Evolutionary conservation across 768 basidiomycete genomes (phyloP).

Genomic region (Mycena leptocephala): DNA sequence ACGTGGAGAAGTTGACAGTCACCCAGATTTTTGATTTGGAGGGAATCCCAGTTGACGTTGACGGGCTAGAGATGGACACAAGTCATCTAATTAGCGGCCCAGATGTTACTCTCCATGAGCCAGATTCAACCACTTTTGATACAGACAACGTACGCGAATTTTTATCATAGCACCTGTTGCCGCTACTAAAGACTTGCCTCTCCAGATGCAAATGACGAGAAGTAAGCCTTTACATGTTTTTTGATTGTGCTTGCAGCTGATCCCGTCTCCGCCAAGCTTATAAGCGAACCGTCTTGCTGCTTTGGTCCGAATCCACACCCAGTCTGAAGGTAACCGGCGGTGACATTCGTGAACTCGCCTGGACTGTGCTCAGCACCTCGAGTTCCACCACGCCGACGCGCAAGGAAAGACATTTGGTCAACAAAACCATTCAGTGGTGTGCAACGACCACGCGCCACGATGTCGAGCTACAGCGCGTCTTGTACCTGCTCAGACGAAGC

Average conservation of each 20-base stretch:
- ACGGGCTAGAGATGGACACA: not conserved
- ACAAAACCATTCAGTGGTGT: not conserved
- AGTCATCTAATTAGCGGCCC: not conserved
- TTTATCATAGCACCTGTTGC: not conserved
- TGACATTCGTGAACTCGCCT: not conserved
- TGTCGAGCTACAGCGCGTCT: not conserved
- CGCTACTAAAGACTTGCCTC: not conserved
- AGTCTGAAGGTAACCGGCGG: not conserved
- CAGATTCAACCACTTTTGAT: not conserved
- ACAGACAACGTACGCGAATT: not conserved
- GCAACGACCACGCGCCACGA: not conserved
- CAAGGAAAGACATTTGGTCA: not conserved
- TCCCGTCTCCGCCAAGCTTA: not conserved
- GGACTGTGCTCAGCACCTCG: not conserved
- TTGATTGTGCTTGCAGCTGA: not conserved
- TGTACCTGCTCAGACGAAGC: not conserved
- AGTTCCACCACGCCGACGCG: not conserved
- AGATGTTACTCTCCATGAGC: not conserved
- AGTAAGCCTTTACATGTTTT: not conserved
- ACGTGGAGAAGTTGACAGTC: not conserved
- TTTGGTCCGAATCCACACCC: constrained; percentile 4
- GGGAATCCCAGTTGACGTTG: not conserved
- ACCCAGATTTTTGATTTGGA: not conserved
- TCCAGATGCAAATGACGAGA: not conserved
- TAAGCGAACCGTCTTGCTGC: not conserved